phyloP scores from a whole-genome alignment of 2,329 filamentous ascomycete species.

The Hymenotorrendiella dingleyae region DNA sequence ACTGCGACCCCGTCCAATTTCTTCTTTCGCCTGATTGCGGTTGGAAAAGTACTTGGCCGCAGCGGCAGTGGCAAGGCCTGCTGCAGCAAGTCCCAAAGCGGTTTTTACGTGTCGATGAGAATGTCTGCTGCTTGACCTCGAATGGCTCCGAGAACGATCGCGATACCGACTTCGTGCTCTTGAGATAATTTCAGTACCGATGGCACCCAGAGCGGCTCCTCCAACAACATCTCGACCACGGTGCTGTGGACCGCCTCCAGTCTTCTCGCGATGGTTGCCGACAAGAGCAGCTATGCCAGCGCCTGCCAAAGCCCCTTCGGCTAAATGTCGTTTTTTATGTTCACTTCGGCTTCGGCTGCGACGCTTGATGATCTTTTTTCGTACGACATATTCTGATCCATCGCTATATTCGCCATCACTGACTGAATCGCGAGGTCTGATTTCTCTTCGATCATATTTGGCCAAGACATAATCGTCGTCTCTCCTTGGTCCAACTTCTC shows the following conservation, averaged over 20 bases:
- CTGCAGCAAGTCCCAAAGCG: slow-evolving; percentile 56
- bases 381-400: slow-evolving; percentile 39
- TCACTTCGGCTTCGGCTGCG: slow-evolving; percentile 44
- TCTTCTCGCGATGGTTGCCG: slow-evolving; percentile 45
- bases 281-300: slow-evolving; percentile 56
- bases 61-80: slow-evolving; percentile 58
- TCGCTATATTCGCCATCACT: slow-evolving; percentile 39
- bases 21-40: slow-evolving; percentile 55
- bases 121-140: slow-evolving; percentile 31
- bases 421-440: slow-evolving; percentile 25
- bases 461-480: slow-evolving; percentile 23
- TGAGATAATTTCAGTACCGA: slow-evolving; percentile 55
- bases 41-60: slow-evolving; percentile 58
- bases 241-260: slow-evolving; percentile 26
- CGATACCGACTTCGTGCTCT: slow-evolving; percentile 58
- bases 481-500: slow-evolving; percentile 19
- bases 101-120: slow-evolving; percentile 49
- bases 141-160: slow-evolving; percentile 36
- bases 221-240: slow-evolving; percentile 30
- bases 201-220: slow-evolving; percentile 55
- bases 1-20: slow-evolving; percentile 46
- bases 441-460: slow-evolving; percentile 37
- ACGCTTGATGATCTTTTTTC: slow-evolving; percentile 37
- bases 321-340: slow-evolving; percentile 53
- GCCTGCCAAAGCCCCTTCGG: slow-evolving; percentile 59